Conservation (phyloP, 108 stramenopile genomes). For the Skeletonema costatum region DNA sequence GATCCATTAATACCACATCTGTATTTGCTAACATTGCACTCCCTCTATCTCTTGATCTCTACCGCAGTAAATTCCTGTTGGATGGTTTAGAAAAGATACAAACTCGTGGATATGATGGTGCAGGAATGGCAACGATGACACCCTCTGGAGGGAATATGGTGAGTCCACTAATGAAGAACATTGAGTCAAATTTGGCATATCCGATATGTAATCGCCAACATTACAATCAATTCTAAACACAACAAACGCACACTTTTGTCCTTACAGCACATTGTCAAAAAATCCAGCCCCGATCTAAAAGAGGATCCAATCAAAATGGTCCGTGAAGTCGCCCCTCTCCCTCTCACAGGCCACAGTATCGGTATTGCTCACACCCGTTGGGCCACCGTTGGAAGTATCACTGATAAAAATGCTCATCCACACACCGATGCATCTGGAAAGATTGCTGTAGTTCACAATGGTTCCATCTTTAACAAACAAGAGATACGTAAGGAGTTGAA, state of each 20-base stretch:
- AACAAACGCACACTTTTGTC: background rate
- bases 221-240: background rate
- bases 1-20: background rate
- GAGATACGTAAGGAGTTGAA: slow-evolving; percentile 67
- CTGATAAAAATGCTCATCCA: slow-evolving; percentile 88
- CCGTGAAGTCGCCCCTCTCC: slow-evolving; percentile 36
- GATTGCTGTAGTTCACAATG: slow-evolving; percentile 89
- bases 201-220: background rate
- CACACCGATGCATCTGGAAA: slow-evolving; percentile 71
- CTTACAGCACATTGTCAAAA: slow-evolving; percentile 65
- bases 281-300: slow-evolving; percentile 67
- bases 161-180: background rate
- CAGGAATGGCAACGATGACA: slow-evolving; percentile 77
- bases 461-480: slow-evolving; percentile 83
- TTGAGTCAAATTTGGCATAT: background rate
- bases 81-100: slow-evolving; percentile 85
- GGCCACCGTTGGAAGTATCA: slow-evolving; percentile 90
- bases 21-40: background rate
- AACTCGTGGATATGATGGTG: slow-evolving; percentile 89
- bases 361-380: slow-evolving; percentile 93
- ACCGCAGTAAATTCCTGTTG: slow-evolving; percentile 51
- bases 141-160: slow-evolving; percentile 30
- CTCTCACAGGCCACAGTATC: slow-evolving; percentile 49
- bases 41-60: background rate
- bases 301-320: slow-evolving; percentile 75